A percentile compares a stretch with the other conserved stretches of the same genome.
Evolutionary conservation across 345 rosid species (phyloP).

Genomic region (Citrus sp.): DNA sequence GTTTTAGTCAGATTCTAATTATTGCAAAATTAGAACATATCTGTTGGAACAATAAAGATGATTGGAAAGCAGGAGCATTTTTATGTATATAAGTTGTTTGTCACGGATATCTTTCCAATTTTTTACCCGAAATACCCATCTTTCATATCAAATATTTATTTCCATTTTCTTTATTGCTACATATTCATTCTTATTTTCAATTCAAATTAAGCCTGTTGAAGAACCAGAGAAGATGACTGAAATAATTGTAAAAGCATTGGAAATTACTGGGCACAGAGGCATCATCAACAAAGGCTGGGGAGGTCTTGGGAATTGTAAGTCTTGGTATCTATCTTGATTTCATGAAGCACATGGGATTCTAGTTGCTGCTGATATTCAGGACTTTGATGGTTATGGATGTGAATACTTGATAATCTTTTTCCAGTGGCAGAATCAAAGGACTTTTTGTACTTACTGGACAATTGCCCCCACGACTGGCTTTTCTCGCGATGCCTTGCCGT

Average conservation of each 20-base stretch:
- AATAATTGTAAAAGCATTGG: slow-evolving; percentile 49
- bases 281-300: slow-evolving; percentile 76
- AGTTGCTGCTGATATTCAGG: not conserved
- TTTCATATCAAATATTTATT: not conserved
- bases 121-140: not conserved
- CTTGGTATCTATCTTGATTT: not conserved
- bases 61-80: not conserved
- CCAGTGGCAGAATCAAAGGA: slow-evolving; percentile 50
- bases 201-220: slow-evolving; percentile 51
- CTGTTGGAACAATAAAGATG: not conserved
- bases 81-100: not conserved
- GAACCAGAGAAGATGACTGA: slow-evolving; percentile 63
- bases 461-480: slow-evolving; percentile 78
- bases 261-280: slow-evolving; percentile 57
- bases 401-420: slow-evolving; percentile 3
- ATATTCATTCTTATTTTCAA: not conserved
- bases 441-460: slow-evolving; percentile 50
- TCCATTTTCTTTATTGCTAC: not conserved
- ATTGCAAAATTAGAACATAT: not conserved
- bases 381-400: not conserved
- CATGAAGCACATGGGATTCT: not conserved
- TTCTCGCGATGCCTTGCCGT: slow-evolving; percentile 57
- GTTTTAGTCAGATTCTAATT: not conserved
- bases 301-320: slow-evolving; percentile 66
- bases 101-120: too few relatives aligned